Evolutionary conservation across 805 yeast species (phyloP), one percentile per base, ranked within the genome.

Genomic region (Kodamaea leandrae): DNA sequence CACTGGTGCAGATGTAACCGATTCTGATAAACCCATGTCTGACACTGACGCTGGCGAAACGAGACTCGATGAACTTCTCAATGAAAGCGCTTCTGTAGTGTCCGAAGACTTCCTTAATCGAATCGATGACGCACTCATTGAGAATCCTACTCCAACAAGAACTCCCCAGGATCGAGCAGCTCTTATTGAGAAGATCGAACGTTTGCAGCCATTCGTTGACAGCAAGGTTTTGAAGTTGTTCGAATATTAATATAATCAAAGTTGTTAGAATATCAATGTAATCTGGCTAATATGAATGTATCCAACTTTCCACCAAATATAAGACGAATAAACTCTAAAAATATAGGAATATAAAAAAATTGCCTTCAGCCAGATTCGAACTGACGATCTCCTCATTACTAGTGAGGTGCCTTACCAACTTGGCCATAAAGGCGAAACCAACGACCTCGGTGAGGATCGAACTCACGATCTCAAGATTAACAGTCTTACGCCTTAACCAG

Each of bases 211-310:
- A 14, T 27, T 13, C 17, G 15, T 27, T 6, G 17, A 44, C 32
- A 35, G 27, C 14, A 37, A 30, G 79, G 84, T 83, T 78, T 85
- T 76, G 76, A 75, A 84, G 84, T 84, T 84, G 84, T 77, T 78
- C 3, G 32, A 14, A 6, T 7, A 8, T 12, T 10, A 25, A 7
- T 80, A 84, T 85, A 80, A 80, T 84, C 77, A 83, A 83, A 83
- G 85, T 80, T 78, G 80, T 70, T 64, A 77, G 85, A 84, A 80
- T 79, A 84, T 79, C 76, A 80, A 80, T 83, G 84, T 77, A 77
- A 72, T 71, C 84, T 79, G 83, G 79, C 79, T 77, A 80, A 83
- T 84, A 77, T 83, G 79, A 79, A 83, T 79, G 84, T 78, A 79
- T 76, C 77, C 68, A 63, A 64, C 69, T 68, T n/a, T 32, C 5